A percentile compares a stretch with the other conserved stretches of the same genome.
phyloP scores from a whole-genome alignment of 495 filamentous ascomycete species.

The Penicillium maclennaniae region DNA sequence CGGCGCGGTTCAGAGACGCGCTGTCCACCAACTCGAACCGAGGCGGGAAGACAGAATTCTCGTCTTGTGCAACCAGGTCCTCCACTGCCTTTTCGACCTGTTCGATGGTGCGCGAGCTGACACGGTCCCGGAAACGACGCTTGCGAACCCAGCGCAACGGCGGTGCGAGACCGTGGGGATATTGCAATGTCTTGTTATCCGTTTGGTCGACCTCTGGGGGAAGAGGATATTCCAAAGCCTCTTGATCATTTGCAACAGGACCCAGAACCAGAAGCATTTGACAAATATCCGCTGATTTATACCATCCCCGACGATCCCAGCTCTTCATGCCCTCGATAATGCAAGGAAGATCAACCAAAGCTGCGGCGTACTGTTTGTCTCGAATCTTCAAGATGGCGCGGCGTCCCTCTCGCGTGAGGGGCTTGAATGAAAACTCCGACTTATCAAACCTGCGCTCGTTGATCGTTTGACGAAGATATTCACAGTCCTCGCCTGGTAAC shows the following conservation, averaged over 20 bases:
- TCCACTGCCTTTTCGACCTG: constrained; percentile 81
- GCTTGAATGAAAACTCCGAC: constrained; percentile 67
- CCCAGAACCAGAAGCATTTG: constrained; percentile 91
- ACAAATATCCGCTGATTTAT: constrained; percentile 90
- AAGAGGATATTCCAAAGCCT: constrained; percentile 62
- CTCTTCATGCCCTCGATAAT: constrained; percentile 95
- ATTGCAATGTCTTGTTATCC: constrained; percentile 62
- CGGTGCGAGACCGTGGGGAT: constrained; percentile 88
- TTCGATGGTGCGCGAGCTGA: constrained; percentile 82
- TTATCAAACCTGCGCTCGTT: constrained; percentile 69
- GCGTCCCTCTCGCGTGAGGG: constrained; percentile 69
- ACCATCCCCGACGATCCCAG: constrained; percentile 87
- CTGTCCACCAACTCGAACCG: constrained; percentile 64
- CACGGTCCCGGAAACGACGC: constrained; percentile 72
- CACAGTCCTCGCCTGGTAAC: constrained; percentile 77
- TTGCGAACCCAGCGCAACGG: constrained; percentile 84
- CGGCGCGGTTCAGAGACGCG: constrained; percentile 48
- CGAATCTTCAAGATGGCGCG: constrained; percentile 68
- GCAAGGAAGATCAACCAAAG: constrained; percentile 82
- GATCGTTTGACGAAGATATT: constrained; percentile 70
- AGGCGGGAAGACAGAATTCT: constrained; percentile 49
- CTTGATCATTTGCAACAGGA: constrained; percentile 63
- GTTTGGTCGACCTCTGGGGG: constrained; percentile 60
- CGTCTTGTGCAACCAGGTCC: constrained; percentile 67
- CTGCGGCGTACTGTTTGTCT: constrained; percentile 70